Evolutionary conservation across 139 green algal species (phyloP).

Genomic region (Coelastrella sp.): DNA sequence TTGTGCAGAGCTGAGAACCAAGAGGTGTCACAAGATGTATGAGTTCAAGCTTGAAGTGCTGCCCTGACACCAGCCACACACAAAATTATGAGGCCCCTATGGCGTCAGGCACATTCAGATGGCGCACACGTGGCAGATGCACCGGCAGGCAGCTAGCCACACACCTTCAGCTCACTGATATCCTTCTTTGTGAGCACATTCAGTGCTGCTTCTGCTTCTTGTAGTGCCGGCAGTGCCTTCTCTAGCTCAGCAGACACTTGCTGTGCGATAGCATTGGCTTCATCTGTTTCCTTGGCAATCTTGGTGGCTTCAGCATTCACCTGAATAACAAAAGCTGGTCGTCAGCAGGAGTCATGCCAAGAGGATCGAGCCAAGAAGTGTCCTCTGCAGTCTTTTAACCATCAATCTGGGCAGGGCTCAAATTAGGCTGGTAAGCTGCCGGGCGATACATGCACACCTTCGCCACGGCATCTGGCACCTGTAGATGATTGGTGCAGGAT

Average conservation of each 20-base stretch:
- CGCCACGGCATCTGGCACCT: too few species aligned
- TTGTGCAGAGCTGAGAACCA: neutral
- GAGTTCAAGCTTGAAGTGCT: too few species aligned
- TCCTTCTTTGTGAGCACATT: constrained; percentile 93
- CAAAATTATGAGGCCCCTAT: too few species aligned
- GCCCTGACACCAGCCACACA: too few species aligned
- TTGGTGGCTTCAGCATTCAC: constrained; percentile 89
- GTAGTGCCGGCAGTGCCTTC: constrained; percentile 83
- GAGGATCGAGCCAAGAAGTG: too few species aligned
- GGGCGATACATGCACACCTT: too few species aligned
- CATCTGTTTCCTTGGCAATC: constrained; percentile 84
- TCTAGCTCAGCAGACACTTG: constrained; percentile 78
- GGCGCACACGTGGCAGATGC: too few species aligned
- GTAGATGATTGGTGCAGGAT: too few species aligned
- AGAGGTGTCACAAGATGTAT: too few species aligned
- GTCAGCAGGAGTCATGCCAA: too few species aligned
- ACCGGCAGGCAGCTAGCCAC: neutral
- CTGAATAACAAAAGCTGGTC: constrained; percentile 28
- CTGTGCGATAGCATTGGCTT: constrained; percentile 84
- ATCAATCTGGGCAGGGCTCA: neutral
- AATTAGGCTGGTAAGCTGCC: too few species aligned
- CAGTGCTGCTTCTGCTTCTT: constrained; percentile 82
- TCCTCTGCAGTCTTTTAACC: neutral
- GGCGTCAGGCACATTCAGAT: too few species aligned
- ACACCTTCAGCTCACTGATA: constrained; percentile 83